Percentiles rank a stretch among this genome's conserved stretches.
phyloP scores from a whole-genome alignment of 306 rosid species.

The Inga leiocalycina region DNA sequence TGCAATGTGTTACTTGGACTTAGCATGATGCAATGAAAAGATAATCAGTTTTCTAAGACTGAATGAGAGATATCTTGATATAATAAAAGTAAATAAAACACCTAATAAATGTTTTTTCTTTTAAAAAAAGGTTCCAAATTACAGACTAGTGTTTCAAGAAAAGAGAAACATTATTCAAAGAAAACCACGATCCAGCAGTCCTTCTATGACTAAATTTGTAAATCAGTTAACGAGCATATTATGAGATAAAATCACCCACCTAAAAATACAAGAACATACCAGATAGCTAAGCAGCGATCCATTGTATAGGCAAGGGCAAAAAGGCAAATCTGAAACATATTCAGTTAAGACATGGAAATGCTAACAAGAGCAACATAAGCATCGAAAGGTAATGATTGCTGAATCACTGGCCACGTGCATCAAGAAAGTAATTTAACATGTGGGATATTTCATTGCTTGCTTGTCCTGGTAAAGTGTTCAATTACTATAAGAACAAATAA shows the following conservation, averaged over 20 bases:
- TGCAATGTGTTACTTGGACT: conserved; percentile 3
- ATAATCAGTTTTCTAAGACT: conserved; percentile 14
- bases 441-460: conserved; percentile 15
- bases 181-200: neutral
- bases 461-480: conserved; percentile 17
- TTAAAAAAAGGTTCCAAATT: neutral
- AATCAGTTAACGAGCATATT: conserved; percentile 7
- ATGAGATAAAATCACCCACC: conserved; percentile 55
- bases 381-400: conserved; percentile 2
- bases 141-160: conserved; percentile 21
- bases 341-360: conserved; percentile 22
- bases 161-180: conserved; percentile 12
- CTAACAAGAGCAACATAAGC: conserved; percentile 21
- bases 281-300: conserved; percentile 81
- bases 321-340: conserved; percentile 72
- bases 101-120: neutral
- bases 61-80: conserved; percentile 15
- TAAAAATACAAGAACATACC: conserved; percentile 67
- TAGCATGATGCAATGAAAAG: conserved; percentile 18
- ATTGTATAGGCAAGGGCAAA: conserved; percentile 64
- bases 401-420: neutral
- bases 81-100: conserved; percentile 11
- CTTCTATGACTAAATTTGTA: neutral
- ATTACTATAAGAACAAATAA: conserved; percentile 7
- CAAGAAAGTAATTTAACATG: conserved; percentile 10